Evolutionary conservation across 257 asterid species (phyloP), one percentile per base, ranked within the genome.

Genomic region (Penstemon davidsonii): DNA sequence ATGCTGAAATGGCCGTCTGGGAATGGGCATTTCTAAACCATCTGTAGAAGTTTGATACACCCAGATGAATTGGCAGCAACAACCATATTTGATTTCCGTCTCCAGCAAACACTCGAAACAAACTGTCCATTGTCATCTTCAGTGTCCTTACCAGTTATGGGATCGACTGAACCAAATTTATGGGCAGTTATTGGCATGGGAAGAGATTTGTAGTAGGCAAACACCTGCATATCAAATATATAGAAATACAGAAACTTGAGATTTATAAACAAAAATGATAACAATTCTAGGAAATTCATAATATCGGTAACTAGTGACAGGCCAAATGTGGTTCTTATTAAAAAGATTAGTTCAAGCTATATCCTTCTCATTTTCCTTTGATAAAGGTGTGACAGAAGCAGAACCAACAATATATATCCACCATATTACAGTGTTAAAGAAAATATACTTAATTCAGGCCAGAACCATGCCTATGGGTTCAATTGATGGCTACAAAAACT

Each of bases 71-170:
- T 87, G 9, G 91, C 91, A 33, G 86, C 82, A 69, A 70, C 84
- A 33, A 87, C 57, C 80, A 79, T 81, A 59, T 80, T 57, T 0
- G 89, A 85, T 45, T 85, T 89, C 9, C 50, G 73, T 62, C 85
- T 81, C 93, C 95, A 90, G 72, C 96, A 84, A 47, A 87, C 82
- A 65, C 95, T 90, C 12, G 96, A 80, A 75, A 90, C 85, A 71
- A 78, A 84, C 43, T 79, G 81, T 7, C 59, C 85, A 36, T 67
- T 58, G 45, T 54, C 57, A 49, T 81, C 85, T 38, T 49, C 69
- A 42, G 36, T 59, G 55, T 79, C 82, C 8, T 80, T 11, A 9
- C 81, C 89, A 6, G 82, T 65, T 60, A 74, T 62, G 5, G 82
- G 81, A 54, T 84, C 89, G 3, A 76, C 41, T 61, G 70, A 43